Conservation (phyloP, 805 yeast species). For the Wickerhamiella sergipiensis region DNA sequence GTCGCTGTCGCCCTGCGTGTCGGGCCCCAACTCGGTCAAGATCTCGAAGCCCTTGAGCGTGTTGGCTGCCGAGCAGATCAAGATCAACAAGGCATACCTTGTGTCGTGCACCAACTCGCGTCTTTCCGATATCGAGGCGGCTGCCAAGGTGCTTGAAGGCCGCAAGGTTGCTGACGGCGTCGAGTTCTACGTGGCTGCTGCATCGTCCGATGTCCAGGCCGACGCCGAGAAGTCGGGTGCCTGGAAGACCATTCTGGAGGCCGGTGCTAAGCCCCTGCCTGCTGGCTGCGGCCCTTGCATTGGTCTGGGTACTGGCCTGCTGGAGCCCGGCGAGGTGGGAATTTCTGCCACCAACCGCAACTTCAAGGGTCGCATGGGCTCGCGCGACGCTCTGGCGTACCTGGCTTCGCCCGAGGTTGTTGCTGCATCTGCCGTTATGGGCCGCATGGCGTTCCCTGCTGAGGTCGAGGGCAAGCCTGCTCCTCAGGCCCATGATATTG, state of each 20-base stretch:
- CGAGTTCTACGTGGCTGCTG: slow-evolving; percentile 95
- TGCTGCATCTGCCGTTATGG: slow-evolving; percentile 95
- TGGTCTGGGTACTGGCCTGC: slow-evolving; percentile 87
- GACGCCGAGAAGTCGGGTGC: slow-evolving; percentile 88
- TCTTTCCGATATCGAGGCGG: slow-evolving; percentile 82
- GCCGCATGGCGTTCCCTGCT: slow-evolving; percentile 84
- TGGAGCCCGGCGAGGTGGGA: slow-evolving; percentile 94
- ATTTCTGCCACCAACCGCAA: slow-evolving; percentile 97
- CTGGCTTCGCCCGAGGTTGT: slow-evolving; percentile 96
- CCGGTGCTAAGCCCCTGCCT: slow-evolving; percentile 90
- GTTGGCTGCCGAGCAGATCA: slow-evolving; percentile 56
- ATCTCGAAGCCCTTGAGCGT: slow-evolving; percentile 67
- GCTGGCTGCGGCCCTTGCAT: slow-evolving; percentile 99
- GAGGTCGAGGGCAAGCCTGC: slow-evolving; percentile 54
- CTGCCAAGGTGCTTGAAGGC: slow-evolving; percentile 76
- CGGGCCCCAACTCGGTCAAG: slow-evolving; percentile 97
- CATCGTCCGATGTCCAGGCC: slow-evolving; percentile 80
- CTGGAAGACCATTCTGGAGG: slow-evolving; percentile 78
- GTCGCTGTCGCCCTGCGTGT: slow-evolving; percentile 72
- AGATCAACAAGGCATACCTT: slow-evolving; percentile 83
- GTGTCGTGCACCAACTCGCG: slow-evolving; percentile 98
- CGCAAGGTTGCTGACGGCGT: slow-evolving; percentile 78
- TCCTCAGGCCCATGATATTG: slow-evolving; percentile 36
- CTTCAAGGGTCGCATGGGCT: slow-evolving; percentile 99
- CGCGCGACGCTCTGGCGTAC: slow-evolving; percentile 89